Evolutionary conservation across 2,329 filamentous ascomycete genomes (phyloP).

Genomic region (Teratosphaeria viscida): DNA sequence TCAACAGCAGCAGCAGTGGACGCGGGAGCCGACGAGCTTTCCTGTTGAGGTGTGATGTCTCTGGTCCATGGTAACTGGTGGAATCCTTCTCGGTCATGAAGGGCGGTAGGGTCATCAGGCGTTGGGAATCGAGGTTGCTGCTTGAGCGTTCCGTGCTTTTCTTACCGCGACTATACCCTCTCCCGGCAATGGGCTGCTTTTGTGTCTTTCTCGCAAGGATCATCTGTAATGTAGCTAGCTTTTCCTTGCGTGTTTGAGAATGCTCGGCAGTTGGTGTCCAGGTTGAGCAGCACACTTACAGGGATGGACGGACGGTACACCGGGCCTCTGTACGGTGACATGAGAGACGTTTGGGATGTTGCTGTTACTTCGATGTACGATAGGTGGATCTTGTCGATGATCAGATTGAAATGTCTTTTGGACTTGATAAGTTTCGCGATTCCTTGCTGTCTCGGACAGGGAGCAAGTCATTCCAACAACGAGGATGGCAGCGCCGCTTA

Average conservation of each 20-base stretch:
- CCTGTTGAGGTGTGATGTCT: neutral
- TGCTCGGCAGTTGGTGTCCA: neutral
- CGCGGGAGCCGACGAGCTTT: slow-evolving; percentile 11
- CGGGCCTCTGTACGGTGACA: neutral
- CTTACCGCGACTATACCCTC: neutral
- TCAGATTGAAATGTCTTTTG: neutral
- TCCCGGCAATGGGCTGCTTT: neutral
- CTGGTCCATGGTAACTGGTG: neutral
- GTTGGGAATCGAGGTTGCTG: neutral
- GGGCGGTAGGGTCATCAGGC: neutral
- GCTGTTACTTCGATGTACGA: neutral
- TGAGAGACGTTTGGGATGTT: neutral
- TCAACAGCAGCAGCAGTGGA: slow-evolving; percentile 4
- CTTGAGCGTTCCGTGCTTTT: neutral
- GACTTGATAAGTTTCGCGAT: no score
- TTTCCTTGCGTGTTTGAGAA: neutral
- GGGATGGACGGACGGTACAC: neutral
- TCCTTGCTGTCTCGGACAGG: neutral
- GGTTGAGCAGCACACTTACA: neutral
- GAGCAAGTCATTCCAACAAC: neutral
- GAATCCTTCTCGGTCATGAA: neutral
- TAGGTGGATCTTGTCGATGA: neutral
- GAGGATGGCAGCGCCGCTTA: no score
- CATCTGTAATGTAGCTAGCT: neutral
- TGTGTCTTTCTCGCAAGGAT: neutral